Evolutionary conservation across 2,329 filamentous ascomycete genomes (phyloP).

Genomic region (Pseudogymnoascus sp.): DNA sequence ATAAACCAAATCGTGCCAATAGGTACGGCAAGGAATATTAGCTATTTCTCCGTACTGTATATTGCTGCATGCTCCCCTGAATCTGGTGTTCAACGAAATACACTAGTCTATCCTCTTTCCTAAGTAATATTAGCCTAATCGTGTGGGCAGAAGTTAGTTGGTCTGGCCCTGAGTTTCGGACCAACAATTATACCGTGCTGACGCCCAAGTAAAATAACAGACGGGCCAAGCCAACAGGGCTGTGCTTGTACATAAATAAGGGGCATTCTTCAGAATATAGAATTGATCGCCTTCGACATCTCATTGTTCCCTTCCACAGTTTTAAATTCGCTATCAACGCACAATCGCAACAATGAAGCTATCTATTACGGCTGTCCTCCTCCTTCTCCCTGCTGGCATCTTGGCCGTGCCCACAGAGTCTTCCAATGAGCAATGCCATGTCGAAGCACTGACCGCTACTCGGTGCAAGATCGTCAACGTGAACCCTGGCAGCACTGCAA

Average conservation of each 20-base stretch:
- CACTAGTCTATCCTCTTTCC: not conserved
- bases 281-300: not conserved
- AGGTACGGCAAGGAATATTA: not conserved
- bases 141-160: not conserved
- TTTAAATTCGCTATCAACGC: not conserved
- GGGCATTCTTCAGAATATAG: not conserved
- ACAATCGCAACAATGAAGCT: not conserved
- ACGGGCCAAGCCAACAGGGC: not conserved
- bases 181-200: not conserved
- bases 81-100: not conserved
- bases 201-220: not conserved
- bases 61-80: not conserved
- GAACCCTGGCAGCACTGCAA: not conserved
- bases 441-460: not conserved
- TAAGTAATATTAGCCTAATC: conserved; percentile 2
- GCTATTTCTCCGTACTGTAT: not conserved
- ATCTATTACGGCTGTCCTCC: not conserved
- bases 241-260: not conserved
- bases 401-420: not conserved
- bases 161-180: not conserved
- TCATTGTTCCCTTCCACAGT: not conserved
- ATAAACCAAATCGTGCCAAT: not conserved
- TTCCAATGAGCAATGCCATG: not conserved
- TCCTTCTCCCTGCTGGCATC: not conserved
- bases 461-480: not conserved